Conservation (phyloP, 1,284 basidiomycete genomes). For the Coniferiporia sulphurascens region DNA sequence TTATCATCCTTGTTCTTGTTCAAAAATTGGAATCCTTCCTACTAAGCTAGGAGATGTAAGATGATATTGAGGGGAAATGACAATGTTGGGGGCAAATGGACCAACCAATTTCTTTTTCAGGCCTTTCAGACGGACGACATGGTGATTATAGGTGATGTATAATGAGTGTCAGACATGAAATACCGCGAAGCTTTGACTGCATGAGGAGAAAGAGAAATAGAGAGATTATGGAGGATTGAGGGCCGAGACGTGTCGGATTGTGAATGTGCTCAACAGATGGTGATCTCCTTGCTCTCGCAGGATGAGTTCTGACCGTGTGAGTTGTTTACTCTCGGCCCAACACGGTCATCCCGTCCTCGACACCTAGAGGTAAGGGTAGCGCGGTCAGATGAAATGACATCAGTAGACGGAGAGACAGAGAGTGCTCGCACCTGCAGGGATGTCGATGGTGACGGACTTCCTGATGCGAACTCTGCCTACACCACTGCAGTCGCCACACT, state of each 20-base stretch:
- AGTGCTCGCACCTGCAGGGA: too few relatives aligned
- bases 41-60: slow-evolving; percentile 44
- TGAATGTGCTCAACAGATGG: slow-evolving; percentile 4
- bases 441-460: too few relatives aligned
- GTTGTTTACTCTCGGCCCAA: too few relatives aligned
- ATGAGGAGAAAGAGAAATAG: not conserved
- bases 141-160: slow-evolving; percentile 16
- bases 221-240: not conserved
- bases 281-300: too few relatives aligned
- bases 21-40: slow-evolving; percentile 63
- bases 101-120: slow-evolving; percentile 84
- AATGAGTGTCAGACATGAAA: slow-evolving; percentile 8
- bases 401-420: too few relatives aligned
- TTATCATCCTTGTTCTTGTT: slow-evolving; percentile 58
- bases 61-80: slow-evolving; percentile 23
- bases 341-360: too few relatives aligned
- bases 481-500: slow-evolving; percentile 82
- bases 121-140: slow-evolving; percentile 58
- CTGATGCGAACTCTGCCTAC: too few relatives aligned
- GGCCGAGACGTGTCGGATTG: not conserved
- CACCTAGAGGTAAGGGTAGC: too few relatives aligned
- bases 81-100: slow-evolving; percentile 23
- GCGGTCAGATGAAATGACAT: too few relatives aligned
- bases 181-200: not conserved
- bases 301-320: slow-evolving; percentile 1